These are phyloP conservation scores for Solanum gandarillasii DNA, from an alignment of 257 asterid genomes.

Conservation along the genomic window DNA sequence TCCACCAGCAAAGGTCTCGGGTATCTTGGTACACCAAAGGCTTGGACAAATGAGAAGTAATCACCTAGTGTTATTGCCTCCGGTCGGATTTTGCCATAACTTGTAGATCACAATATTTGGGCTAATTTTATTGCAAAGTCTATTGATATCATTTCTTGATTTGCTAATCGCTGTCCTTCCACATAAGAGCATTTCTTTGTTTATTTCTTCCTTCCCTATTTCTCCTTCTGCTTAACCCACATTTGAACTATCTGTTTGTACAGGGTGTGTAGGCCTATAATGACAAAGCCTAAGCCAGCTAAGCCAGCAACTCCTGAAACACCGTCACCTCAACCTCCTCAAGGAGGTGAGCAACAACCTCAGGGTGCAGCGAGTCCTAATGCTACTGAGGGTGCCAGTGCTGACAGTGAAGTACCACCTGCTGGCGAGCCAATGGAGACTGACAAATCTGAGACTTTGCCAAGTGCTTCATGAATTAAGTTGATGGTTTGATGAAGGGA, in stretches of 20 bases:
- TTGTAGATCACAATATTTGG: background rate
- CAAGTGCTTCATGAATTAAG: conserved; percentile 10
- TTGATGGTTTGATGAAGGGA: background rate
- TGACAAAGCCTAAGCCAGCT: conserved; percentile 82
- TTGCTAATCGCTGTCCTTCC: background rate
- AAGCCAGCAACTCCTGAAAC: conserved; percentile 63
- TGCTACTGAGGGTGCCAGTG: conserved; percentile 8
- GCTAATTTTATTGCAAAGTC: background rate
- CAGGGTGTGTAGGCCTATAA: conserved; percentile 79
- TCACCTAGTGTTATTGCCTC: background rate
- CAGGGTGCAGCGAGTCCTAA: conserved; percentile 22
- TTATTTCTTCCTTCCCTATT: background rate
- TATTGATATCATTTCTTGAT: background rate
- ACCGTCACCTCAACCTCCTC: conserved; percentile 33
- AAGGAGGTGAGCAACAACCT: conserved; percentile 46
- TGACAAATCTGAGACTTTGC: conserved; percentile 30
- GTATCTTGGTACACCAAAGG: background rate
- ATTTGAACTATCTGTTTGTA: background rate
- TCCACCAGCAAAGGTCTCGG: background rate
- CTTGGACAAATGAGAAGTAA: background rate
- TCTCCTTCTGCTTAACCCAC: background rate
- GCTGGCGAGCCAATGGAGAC: conserved; percentile 66
- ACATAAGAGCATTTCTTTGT: background rate
- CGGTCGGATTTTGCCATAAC: background rate
- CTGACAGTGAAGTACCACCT: conserved; percentile 22